Conservation (phyloP, 2,329 filamentous ascomycete species). For the Colletotrichum nymphaeae region DNA sequence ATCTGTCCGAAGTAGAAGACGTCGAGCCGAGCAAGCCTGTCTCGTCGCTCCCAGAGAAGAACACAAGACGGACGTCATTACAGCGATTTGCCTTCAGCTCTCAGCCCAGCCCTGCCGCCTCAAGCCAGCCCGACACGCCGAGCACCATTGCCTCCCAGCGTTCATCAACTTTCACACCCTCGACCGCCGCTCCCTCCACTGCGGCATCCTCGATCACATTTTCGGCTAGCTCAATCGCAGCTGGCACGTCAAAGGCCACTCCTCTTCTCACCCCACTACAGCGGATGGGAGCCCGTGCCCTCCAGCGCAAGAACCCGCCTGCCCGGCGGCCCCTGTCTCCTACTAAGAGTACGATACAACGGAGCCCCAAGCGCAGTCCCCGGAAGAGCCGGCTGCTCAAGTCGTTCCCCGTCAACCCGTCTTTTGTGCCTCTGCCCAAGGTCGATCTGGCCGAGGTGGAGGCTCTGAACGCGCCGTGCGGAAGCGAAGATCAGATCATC, state of each 20-base stretch:
- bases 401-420: conserved; percentile 60
- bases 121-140: conserved; percentile 43
- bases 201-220: conserved; percentile 55
- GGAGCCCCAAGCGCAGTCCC: conserved; percentile 37
- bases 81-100: conserved; percentile 41
- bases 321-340: conserved; percentile 39
- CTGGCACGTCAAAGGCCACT: conserved; percentile 54
- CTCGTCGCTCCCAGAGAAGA: not conserved
- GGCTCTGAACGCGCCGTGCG: conserved; percentile 58
- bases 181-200: conserved; percentile 50
- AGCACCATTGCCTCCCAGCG: conserved; percentile 46
- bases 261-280: conserved; percentile 64
- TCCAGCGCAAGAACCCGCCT: conserved; percentile 44
- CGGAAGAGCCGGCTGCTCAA: conserved; percentile 38
- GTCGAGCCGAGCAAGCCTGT: not conserved
- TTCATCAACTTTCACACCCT: conserved; percentile 43
- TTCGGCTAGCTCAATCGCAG: conserved; percentile 41
- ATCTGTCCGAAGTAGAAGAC: conserved; percentile 21
- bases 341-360: conserved; percentile 34
- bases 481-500: conserved; percentile 69
- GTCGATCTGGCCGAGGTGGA: conserved; percentile 65
- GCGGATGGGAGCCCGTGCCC: conserved; percentile 61
- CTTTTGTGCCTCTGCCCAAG: conserved; percentile 66
- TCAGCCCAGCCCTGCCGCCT: conserved; percentile 17
- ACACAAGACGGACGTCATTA: conserved; percentile 32